Evolutionary conservation across 1,284 basidiomycete species (phyloP).

Genomic region (Trametes polyzona): DNA sequence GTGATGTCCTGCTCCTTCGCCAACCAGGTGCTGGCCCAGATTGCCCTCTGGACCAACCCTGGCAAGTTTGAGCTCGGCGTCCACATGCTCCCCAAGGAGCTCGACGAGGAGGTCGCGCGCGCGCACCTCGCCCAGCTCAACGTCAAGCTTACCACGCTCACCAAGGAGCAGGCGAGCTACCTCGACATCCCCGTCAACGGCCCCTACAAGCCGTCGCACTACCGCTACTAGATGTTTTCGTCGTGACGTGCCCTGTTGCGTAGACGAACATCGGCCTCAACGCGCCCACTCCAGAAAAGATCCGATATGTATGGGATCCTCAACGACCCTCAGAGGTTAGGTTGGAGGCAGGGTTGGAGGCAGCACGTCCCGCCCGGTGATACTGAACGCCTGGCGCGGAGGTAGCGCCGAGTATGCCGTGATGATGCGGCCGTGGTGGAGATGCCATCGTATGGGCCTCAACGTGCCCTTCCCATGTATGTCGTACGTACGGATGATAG

Average conservation of each 20-base stretch:
- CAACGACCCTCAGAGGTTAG: slow-evolving; percentile 38
- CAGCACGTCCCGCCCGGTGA: slow-evolving; percentile 14
- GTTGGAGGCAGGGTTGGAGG: slow-evolving; percentile 26
- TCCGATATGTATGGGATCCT: slow-evolving; percentile 36
- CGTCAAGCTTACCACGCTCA: slow-evolving; percentile 91
- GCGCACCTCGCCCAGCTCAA: slow-evolving; percentile 92
- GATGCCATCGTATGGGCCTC: slow-evolving; percentile 32
- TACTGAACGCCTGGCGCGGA: slow-evolving; percentile 12
- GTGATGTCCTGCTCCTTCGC: slow-evolving; percentile 99
- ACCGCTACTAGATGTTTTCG: slow-evolving; percentile 57
- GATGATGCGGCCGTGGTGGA: slow-evolving; percentile 16
- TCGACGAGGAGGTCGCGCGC: slow-evolving; percentile 98
- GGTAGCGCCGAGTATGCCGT: slow-evolving; percentile 18
- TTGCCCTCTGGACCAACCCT: slow-evolving; percentile 95
- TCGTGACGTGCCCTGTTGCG: slow-evolving; percentile 19
- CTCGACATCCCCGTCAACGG: slow-evolving; percentile 89
- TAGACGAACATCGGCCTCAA: slow-evolving; percentile 59
- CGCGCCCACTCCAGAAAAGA: slow-evolving; percentile 34
- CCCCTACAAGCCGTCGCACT: slow-evolving; percentile 92
- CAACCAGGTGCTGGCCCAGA: slow-evolving; percentile 99
- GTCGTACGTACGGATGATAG: slow-evolving; percentile 2
- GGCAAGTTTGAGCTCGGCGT: slow-evolving; percentile 92
- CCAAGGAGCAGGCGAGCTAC: slow-evolving; percentile 84
- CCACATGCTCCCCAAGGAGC: slow-evolving; percentile 96
- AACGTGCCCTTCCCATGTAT: slow-evolving; percentile 33